Evolutionary conservation across 192 early-diverging fungal genomes (phyloP), one percentile per base, ranked within the genome.

Genomic region (Neocallimastix lanati): DNA sequence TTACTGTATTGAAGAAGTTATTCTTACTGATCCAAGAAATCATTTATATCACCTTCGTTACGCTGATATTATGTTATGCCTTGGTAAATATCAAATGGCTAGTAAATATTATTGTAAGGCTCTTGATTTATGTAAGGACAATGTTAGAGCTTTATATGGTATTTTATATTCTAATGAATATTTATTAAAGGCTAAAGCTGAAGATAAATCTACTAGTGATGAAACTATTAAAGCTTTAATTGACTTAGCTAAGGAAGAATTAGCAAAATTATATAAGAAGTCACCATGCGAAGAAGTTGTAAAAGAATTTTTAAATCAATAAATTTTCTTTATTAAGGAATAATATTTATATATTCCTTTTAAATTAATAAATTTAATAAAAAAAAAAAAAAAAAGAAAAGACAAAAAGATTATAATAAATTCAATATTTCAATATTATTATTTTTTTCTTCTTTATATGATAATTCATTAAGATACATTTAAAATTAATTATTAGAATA

Each of bases 1-100:
- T 18, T 98, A 93, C 82, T 96, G 94, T 81, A 82, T 93, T 76
- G 97, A 99, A 83, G 97, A 99, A 84, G 82, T 94, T n/a, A 87
- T 99, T 77, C 78, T 99, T 80, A 88, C 94, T 76, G 90, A 93
- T 79, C 94, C 95, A n/a, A 85, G 87, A 78, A 94, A 95, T 85
- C 93, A 95, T 81, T 89, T 95, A 78, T 92, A 88, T 82, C 91
- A 96, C 78, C 86, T 95, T 35, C 93, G 94, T 77, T 95, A 95
- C 79, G 97, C 96, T 18, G 97, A 99, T 82, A 86, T 97, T 37
- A 87, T 91, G 37, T 94, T 92, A 79, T 92, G 94, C 13, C 84
- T 93, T 81, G 90, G 91, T 14, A 85, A 86, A 82, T 82, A 87
- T 16, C 86, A 85, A 25, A 28, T 94, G 29, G 94, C 96, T 0